A percentile compares a stretch with the other conserved stretches of the same genome.
Conservation (phyloP, 163 green algal species). For the Coccomyxa subellipsoidea region DNA sequence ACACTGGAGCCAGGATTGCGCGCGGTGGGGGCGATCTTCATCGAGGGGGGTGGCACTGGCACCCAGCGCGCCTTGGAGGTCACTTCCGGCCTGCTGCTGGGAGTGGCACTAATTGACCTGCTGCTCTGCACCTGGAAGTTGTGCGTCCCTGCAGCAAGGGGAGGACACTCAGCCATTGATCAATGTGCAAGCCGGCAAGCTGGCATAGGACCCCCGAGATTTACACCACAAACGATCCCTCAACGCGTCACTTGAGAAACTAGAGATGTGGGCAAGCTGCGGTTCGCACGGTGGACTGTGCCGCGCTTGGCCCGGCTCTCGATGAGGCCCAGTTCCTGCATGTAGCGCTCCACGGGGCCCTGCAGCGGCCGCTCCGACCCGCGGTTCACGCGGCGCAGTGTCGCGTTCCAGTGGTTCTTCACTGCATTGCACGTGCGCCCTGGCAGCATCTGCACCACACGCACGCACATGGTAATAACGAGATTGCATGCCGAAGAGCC, state of each 20-base stretch:
- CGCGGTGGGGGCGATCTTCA: background rate
- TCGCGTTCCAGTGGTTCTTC: slow-evolving; percentile 86
- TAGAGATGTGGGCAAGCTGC: no score
- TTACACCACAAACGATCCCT: no score
- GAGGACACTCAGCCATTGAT: no score
- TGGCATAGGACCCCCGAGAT: no score
- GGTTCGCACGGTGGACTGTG: background rate
- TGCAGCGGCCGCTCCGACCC: background rate
- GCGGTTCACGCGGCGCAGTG: slow-evolving; percentile 25
- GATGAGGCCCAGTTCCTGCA: slow-evolving; percentile 11
- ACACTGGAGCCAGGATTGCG: background rate
- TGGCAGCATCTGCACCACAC: slow-evolving; percentile 41
- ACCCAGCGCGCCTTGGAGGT: background rate
- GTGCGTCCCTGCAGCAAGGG: background rate
- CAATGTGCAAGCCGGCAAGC: background rate
- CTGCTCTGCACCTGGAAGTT: background rate
- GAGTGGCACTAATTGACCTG: background rate
- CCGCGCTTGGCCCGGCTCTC: background rate
- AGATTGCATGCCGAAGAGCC: background rate
- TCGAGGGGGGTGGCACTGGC: background rate
- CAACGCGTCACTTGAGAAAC: no score
- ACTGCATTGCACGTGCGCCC: slow-evolving; percentile 73
- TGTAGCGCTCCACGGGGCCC: slow-evolving; percentile 10
- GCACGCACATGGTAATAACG: background rate
- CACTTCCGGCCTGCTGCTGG: background rate